phyloP scores from a whole-genome alignment of 2,329 filamentous ascomycete species.

The Venturiaceae sp. region DNA sequence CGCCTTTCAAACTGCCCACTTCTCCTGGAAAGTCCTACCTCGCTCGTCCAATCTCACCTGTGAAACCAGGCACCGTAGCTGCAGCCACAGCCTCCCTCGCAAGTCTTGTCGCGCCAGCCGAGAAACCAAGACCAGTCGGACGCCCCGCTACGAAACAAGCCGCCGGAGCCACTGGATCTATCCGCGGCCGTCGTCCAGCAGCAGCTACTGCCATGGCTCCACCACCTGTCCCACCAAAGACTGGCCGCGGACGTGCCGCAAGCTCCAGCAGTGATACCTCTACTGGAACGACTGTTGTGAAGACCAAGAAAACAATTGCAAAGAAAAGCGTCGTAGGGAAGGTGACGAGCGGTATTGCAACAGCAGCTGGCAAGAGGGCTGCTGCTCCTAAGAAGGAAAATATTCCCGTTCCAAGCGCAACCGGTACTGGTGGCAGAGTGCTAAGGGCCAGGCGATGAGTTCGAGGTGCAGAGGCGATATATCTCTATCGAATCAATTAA shows the following conservation, averaged over 20 bases:
- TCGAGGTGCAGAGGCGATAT: not conserved
- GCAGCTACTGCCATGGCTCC: slow-evolving; percentile 27
- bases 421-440: not conserved
- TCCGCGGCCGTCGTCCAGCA: slow-evolving; percentile 16
- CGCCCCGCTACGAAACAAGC: slow-evolving; percentile 23
- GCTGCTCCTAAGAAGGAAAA: slow-evolving; percentile 7
- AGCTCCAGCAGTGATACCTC: slow-evolving; percentile 55
- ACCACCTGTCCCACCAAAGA: slow-evolving; percentile 13
- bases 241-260: slow-evolving; percentile 38
- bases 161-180: slow-evolving; percentile 9
- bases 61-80: slow-evolving; percentile 18
- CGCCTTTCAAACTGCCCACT: slow-evolving; percentile 31
- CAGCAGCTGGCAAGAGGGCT: slow-evolving; percentile 2
- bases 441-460: slow-evolving; percentile 1
- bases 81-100: slow-evolving; percentile 7
- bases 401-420: slow-evolving; percentile 1
- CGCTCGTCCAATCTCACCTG: slow-evolving; percentile 50
- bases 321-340: slow-evolving; percentile 8
- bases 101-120: slow-evolving; percentile 3
- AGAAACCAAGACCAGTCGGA: slow-evolving; percentile 24
- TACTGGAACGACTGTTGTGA: slow-evolving; percentile 51
- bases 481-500: no score
- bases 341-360: slow-evolving; percentile 3
- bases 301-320: slow-evolving; percentile 31
- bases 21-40: slow-evolving; percentile 51